Evolutionary conservation across 2,329 filamentous ascomycete genomes (phyloP), one percentile per base, ranked within the genome.

Genomic region (Dactylellina haptotyla): DNA sequence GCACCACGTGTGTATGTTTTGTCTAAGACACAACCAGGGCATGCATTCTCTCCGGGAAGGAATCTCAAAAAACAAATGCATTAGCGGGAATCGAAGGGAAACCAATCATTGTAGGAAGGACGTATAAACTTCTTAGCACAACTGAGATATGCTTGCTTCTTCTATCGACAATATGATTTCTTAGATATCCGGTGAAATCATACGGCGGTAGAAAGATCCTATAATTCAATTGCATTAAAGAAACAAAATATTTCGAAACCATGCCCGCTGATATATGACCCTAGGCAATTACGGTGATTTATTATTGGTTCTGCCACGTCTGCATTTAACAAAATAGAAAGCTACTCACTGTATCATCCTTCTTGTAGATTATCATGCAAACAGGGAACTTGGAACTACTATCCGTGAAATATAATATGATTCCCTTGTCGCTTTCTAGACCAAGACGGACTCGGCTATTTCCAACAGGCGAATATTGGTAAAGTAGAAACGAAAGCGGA

Each of bases 391-490:
- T 56, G 59, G 67, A 62, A 39, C 12, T 26, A 45, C 37, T 39
- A 73, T 63, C 59, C 53, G 61, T 66, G 53, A 66, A 37, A 34
- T 23, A 20, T n/a, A n/a, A n/a, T n/a, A 39, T 16, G 53, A 37
- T 46, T 53, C 32, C 67, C 67, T 54, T 54, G 54, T 34, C 54
- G 61, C 53, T 73, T 54, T 41, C 51, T 58, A 20, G 26, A 65
- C 67, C 58, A 54, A 65, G 58, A 66, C 41, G 25, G 54, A 66
- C 23, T 73, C 67, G 59, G 67, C 61, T 73, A 73, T 73, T 73
- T 59, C 34, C 37, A 61, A 73, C 46, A 73, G 67, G 67, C 67
- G 67, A 73, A 56, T 45, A 54, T 59, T 59, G 30, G 39, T 61
- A 39, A 56, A 30, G 46, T 54, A 61, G 51, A 62, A 56, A 73